These are phyloP conservation scores for Talaromyces sp. DNA, from an alignment of 2,329 filamentous ascomycete species.

Conservation along the genomic window DNA sequence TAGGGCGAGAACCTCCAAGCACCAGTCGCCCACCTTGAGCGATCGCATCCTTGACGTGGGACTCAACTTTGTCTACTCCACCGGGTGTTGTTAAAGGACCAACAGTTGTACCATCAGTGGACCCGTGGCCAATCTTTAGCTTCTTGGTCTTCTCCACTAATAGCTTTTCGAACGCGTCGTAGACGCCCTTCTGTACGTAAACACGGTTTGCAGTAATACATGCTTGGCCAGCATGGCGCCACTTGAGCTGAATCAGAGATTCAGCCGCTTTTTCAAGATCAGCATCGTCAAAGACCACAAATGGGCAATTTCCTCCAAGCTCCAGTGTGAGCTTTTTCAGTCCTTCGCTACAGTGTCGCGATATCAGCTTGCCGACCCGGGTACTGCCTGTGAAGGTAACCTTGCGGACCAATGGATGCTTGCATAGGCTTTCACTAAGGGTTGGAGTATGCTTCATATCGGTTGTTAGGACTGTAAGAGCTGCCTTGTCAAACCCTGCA, in stretches of 20 bases:
- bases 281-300: slow-evolving; percentile 63
- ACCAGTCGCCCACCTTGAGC: slow-evolving; percentile 62
- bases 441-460: slow-evolving; percentile 33
- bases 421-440: slow-evolving; percentile 49
- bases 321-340: slow-evolving; percentile 65
- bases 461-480: slow-evolving; percentile 61
- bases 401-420: slow-evolving; percentile 60
- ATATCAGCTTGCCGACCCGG: slow-evolving; percentile 61
- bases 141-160: slow-evolving; percentile 51
- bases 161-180: slow-evolving; percentile 53
- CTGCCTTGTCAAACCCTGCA: slow-evolving; percentile 59
- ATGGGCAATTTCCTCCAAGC: slow-evolving; percentile 64
- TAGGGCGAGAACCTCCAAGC: slow-evolving; percentile 54
- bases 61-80: slow-evolving; percentile 53
- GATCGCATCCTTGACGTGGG: slow-evolving; percentile 63
- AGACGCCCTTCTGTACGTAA: slow-evolving; percentile 39
- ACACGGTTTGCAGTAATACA: slow-evolving; percentile 43
- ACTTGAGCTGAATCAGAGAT: slow-evolving; percentile 34
- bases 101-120: slow-evolving; percentile 55
- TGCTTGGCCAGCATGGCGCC: slow-evolving; percentile 37
- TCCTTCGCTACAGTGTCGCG: slow-evolving; percentile 58
- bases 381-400: slow-evolving; percentile 58
- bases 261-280: slow-evolving; percentile 50
- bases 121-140: slow-evolving; percentile 57
- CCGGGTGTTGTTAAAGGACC: slow-evolving; percentile 59